A percentile compares a stretch with the other conserved stretches of the same genome.
Evolutionary conservation across 495 filamentous ascomycete species (phyloP).

Genomic region (Bacidia gigantensis): DNA sequence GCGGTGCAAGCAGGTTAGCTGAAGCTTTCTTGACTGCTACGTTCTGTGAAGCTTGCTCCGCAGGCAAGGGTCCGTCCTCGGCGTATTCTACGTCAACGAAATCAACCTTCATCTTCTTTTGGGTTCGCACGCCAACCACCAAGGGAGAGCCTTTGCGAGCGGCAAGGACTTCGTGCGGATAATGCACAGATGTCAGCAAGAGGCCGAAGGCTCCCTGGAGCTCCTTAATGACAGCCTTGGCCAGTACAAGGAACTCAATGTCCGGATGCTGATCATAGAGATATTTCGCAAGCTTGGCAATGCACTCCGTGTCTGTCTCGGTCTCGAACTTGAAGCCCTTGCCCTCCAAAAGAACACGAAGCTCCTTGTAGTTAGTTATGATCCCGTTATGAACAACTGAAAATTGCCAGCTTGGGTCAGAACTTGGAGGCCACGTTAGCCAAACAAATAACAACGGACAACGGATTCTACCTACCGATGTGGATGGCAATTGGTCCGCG

Average conservation of each 20-base stretch:
- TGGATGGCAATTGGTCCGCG: constrained; percentile 91
- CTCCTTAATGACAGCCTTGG: constrained; percentile 96
- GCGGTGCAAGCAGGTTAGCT: constrained; percentile 65
- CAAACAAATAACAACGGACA: not conserved
- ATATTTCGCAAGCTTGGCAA: constrained; percentile 97
- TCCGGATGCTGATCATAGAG: constrained; percentile 90
- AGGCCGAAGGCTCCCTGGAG: constrained; percentile 95
- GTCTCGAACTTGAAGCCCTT: constrained; percentile 99
- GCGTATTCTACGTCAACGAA: constrained; percentile 97
- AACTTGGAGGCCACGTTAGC: constrained; percentile 26
- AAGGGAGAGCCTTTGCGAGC: constrained; percentile 95
- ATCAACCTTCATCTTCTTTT: constrained; percentile 99
- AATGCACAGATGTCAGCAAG: constrained; percentile 94
- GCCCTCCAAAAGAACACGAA: constrained; percentile 79
- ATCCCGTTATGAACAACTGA: constrained; percentile 98
- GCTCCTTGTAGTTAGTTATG: constrained; percentile 99
- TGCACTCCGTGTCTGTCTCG: constrained; percentile 97
- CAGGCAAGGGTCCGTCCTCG: constrained; percentile 74
- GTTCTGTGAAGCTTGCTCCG: constrained; percentile 92
- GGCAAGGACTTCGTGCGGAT: constrained; percentile 93
- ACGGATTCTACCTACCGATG: constrained; percentile 57
- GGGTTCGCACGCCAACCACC: constrained; percentile 86
- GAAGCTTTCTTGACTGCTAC: constrained; percentile 87
- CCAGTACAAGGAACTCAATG: constrained; percentile 89
- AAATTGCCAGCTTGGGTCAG: constrained; percentile 87